Evolutionary conservation across 2,329 filamentous ascomycete species (phyloP).

Genomic region (Alternaria conjuncta): DNA sequence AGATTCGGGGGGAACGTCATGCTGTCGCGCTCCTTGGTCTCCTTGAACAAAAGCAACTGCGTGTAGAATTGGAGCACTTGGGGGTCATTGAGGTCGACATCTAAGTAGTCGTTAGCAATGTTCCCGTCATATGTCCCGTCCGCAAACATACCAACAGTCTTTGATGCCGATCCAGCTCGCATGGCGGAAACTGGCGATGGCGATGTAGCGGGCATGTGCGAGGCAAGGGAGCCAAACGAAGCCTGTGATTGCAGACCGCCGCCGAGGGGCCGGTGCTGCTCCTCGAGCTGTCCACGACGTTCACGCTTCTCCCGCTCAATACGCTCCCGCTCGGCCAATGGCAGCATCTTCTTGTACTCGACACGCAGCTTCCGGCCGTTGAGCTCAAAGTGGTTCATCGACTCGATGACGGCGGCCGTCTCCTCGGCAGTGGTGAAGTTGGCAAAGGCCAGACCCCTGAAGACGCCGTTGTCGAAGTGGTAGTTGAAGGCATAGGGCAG

Average conservation of each 20-base stretch:
- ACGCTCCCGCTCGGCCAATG: conserved; percentile 88
- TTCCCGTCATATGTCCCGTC: neutral
- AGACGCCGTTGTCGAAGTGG: conserved; percentile 97
- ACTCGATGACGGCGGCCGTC: conserved; percentile 88
- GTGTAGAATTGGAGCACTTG: conserved; percentile 87
- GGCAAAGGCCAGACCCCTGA: conserved; percentile 93
- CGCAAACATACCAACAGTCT: conserved; percentile 49
- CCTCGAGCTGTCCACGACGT: conserved; percentile 92
- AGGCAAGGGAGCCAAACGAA: conserved; percentile 80
- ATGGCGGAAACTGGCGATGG: conserved; percentile 70
- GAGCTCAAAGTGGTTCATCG: conserved; percentile 94
- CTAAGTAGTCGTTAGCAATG: conserved; percentile 49
- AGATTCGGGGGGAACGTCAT: conserved; percentile 83
- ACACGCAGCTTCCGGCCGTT: conserved; percentile 93
- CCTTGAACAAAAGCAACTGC: conserved; percentile 86
- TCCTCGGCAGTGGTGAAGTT: conserved; percentile 97
- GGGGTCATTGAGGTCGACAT: conserved; percentile 91
- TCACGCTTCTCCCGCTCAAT: conserved; percentile 98
- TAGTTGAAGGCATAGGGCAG: conserved; percentile 99
- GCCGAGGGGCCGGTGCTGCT: conserved; percentile 83
- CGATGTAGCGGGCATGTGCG: conserved; percentile 67
- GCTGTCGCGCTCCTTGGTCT: conserved; percentile 76
- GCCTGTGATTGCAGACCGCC: conserved; percentile 79
- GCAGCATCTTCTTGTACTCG: conserved; percentile 99
- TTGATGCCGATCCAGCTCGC: conserved; percentile 52